Conservation (phyloP, 768 basidiomycete genomes). For the Hypholoma sublateritium region DNA sequence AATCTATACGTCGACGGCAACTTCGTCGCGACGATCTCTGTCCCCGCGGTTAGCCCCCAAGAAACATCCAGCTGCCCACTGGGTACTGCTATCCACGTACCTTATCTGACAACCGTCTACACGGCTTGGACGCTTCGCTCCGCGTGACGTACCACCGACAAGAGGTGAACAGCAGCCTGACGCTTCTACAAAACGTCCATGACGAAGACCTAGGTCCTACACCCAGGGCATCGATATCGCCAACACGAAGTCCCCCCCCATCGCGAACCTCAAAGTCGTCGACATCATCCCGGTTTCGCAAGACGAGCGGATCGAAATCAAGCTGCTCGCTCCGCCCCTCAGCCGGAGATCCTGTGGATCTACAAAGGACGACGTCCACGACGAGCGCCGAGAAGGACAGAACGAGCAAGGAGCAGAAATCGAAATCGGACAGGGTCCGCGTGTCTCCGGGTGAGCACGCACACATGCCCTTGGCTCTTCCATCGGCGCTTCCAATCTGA, state of each 20-base stretch:
- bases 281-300: slow-evolving; percentile 40
- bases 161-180: slow-evolving; percentile 28
- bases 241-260: slow-evolving; percentile 30
- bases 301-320: slow-evolving; percentile 29
- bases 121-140: slow-evolving; percentile 37
- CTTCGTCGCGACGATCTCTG: slow-evolving; percentile 40
- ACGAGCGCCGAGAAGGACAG: neutral
- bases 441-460: neutral
- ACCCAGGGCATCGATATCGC: slow-evolving; percentile 35
- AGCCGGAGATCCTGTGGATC: neutral
- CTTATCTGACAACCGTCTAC: slow-evolving; percentile 32
- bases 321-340: neutral
- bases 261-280: slow-evolving; percentile 32
- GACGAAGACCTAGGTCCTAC: slow-evolving; percentile 25
- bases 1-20: slow-evolving; percentile 52
- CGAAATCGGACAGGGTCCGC: neutral
- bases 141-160: slow-evolving; percentile 38
- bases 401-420: neutral
- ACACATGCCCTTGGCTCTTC: too few relatives aligned
- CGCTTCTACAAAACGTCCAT: slow-evolving; percentile 34
- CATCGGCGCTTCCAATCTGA: too few relatives aligned
- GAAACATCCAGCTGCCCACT: slow-evolving; percentile 40
- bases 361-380: neutral
- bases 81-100: slow-evolving; percentile 27
- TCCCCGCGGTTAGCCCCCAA: slow-evolving; percentile 35